phyloP scores from a whole-genome alignment of 257 asterid species.

The Cruciata laevipes region DNA sequence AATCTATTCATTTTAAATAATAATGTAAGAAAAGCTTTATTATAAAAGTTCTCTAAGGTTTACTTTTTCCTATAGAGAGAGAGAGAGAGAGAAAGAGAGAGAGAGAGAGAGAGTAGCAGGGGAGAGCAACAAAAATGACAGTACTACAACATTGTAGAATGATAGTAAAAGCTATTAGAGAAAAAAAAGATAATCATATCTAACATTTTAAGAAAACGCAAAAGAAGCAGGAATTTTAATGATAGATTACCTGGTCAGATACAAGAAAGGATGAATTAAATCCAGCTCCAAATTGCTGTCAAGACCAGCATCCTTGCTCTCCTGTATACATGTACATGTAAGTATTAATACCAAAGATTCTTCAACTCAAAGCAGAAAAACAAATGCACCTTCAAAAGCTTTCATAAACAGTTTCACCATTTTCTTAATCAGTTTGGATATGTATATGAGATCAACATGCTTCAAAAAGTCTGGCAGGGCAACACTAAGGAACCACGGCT shows the following conservation, averaged over 20 bases:
- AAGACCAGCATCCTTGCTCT: conserved; percentile 77
- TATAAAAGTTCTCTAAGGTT: too few relatives aligned
- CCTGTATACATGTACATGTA: conserved; percentile 40
- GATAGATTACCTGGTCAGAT: conserved; percentile 58
- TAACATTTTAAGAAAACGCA: neutral
- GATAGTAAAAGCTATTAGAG: conserved; percentile 12
- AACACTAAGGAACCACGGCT: conserved; percentile 89
- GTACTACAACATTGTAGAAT: conserved; percentile 66
- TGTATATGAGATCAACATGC: conserved; percentile 78
- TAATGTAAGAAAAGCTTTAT: too few relatives aligned
- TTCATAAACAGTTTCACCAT: conserved; percentile 92
- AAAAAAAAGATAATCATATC: neutral
- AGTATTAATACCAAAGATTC: neutral
- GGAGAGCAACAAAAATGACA: too few relatives aligned
- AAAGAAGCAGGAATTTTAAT: neutral
- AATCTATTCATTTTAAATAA: too few relatives aligned
- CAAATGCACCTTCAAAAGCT: conserved; percentile 66
- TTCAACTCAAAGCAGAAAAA: neutral
- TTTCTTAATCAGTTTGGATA: conserved; percentile 78
- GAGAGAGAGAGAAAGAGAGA: too few relatives aligned
- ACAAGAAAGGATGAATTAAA: conserved; percentile 95
- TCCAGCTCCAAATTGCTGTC: conserved; percentile 97
- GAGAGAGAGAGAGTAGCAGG: too few relatives aligned
- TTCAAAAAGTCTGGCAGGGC: conserved; percentile 69
- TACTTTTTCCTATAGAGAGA: too few relatives aligned